Base-by-base conservation (phyloP, 495 filamentous ascomycete genomes). In the Annulohypoxylon stygium region DNA sequence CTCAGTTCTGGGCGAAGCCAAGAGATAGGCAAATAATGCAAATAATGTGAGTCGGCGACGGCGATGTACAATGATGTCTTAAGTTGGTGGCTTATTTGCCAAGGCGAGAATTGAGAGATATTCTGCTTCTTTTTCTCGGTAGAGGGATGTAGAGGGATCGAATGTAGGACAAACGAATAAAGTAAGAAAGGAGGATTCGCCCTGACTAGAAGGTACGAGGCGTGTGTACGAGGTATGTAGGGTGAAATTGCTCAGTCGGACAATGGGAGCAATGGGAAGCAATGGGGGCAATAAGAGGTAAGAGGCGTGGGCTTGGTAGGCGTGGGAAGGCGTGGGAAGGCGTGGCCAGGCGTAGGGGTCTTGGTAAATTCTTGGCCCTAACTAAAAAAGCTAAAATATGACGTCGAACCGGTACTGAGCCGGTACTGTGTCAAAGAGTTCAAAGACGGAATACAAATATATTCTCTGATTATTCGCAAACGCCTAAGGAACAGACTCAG, bases 331-430 rank as follows among this genome's bases (percentile, higher is more conserved):
- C 30, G 30, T 30, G 30, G 30, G 30, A 30, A 30, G 30, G 30
- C 30, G 30, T 30, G 30, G 30, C 30, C 30, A 78, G 73, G 75
- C 75, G 66, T 60, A 70, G 48, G 66, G 48, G 67, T 74, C 76
- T 74, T 72, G 70, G 76, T 36, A 69, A 63, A 69, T 43, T 60
- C 71, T 78, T 73, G 71, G 75, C 74, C 69, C 26, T 69, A 43
- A 30, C 30, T 30, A 30, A 30, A 30, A 68, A 50, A 23, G 20
- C 62, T 70, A 71, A 69, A 59, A 68, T 69, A 70, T 73, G 65
- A 71, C 67, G 66, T 77, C 72, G 69, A 68, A 64, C 73, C 72
- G 58, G 67, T 66, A 72, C 66, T 64, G 69, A 68, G 66, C 73
- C 72, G 58, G 67, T 66, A 72, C 66, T 64, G 69, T 67, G 62